Evolutionary conservation across 2,329 filamentous ascomycete species (phyloP).

Genomic region (Cordyceps javanica): DNA sequence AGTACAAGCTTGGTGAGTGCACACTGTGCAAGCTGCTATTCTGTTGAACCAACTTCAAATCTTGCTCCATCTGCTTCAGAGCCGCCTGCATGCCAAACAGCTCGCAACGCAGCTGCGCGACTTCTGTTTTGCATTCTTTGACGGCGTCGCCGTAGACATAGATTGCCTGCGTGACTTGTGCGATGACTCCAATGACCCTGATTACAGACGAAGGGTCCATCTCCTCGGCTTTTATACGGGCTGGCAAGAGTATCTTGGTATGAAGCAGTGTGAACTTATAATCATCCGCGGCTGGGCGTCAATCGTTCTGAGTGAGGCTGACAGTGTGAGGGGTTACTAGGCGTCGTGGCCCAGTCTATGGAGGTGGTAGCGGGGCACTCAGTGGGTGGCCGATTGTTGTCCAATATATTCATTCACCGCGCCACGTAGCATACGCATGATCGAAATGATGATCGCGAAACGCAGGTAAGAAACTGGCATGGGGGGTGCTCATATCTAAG

Average conservation of each 20-base stretch:
- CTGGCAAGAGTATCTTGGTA: neutral
- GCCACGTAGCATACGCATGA: too few species aligned
- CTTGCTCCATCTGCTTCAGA: constrained; percentile 1
- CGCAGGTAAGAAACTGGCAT: too few species aligned
- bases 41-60: neutral
- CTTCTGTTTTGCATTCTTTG: constrained; percentile 5
- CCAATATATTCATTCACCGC: too few species aligned
- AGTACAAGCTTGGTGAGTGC: neutral
- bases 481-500: too few species aligned
- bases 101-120: constrained; percentile 8
- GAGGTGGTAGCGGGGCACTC: too few species aligned
- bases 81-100: constrained; percentile 10
- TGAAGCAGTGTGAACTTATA: neutral
- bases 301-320: too few species aligned
- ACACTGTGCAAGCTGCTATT: neutral
- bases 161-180: constrained; percentile 1
- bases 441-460: too few species aligned
- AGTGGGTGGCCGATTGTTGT: too few species aligned
- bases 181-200: constrained; percentile 7
- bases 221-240: neutral
- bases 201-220: constrained; percentile 11
- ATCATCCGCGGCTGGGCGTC: too few species aligned
- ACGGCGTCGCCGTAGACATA: constrained; percentile 3
- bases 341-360: too few species aligned
- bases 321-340: too few species aligned